Percentiles rank a stretch among this genome's conserved stretches.
These are phyloP conservation scores for Trametes maxima DNA, from an alignment of 768 basidiomycete species.

Conservation along the genomic window DNA sequence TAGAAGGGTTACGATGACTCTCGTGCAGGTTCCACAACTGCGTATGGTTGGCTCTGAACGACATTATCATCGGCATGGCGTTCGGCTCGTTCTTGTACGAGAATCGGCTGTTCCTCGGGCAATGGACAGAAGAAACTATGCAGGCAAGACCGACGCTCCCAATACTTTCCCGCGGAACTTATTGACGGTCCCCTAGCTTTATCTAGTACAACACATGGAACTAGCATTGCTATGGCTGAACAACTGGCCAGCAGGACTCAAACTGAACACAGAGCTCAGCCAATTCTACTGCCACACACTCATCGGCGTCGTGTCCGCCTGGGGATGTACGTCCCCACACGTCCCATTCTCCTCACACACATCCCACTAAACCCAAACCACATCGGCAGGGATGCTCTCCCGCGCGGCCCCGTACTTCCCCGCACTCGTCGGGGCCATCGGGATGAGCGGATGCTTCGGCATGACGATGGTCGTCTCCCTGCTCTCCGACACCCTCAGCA, in stretches of 20 bases:
- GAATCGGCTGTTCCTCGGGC: conserved; percentile 54
- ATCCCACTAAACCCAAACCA: not conserved
- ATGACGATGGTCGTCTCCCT: conserved; percentile 70
- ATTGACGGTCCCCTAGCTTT: conserved; percentile 27
- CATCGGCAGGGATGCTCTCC: conserved; percentile 28
- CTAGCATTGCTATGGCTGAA: conserved; percentile 79
- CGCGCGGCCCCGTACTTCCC: conserved; percentile 39
- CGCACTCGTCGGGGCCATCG: conserved; percentile 36
- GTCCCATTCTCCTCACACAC: not conserved
- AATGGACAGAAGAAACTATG: conserved; percentile 29
- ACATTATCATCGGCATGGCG: conserved; percentile 81
- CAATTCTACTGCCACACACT: conserved; percentile 78
- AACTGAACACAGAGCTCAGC: conserved; percentile 95
- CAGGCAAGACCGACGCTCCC: conserved; percentile 19
- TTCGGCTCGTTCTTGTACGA: conserved; percentile 72
- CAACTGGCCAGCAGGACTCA: conserved; percentile 94
- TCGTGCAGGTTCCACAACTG: conserved; percentile 80
- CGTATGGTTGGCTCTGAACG: conserved; percentile 90
- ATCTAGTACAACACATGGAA: conserved; percentile 52
- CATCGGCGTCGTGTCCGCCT: conserved; percentile 61
- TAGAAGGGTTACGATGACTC: no score
- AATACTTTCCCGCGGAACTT: not conserved
- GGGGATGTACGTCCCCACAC: conserved; percentile 61
- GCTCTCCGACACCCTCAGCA: conserved; percentile 61
- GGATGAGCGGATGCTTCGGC: conserved; percentile 40